These are phyloP conservation scores for Rosa multiflora DNA, from an alignment of 306 rosid species.

Conservation along the genomic window DNA sequence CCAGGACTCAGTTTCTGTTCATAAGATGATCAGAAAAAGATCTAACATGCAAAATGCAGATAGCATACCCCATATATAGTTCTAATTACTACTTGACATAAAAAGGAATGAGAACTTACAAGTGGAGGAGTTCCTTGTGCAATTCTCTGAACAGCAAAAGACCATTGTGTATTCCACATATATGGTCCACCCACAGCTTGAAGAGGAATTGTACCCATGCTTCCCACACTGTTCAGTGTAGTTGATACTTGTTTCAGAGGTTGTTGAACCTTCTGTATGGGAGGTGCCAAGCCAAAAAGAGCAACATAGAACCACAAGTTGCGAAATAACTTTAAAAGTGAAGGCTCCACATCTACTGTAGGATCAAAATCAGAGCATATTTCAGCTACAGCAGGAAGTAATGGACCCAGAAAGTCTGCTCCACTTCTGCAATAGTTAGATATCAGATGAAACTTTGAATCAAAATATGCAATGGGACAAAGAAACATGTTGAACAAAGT, in stretches of 20 bases:
- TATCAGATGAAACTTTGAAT: constrained; percentile 38
- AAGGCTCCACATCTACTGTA: constrained; percentile 80
- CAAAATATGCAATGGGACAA: constrained; percentile 27
- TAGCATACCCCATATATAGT: not conserved
- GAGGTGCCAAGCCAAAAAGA: constrained; percentile 97
- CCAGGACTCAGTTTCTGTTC: not conserved
- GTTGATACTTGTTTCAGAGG: constrained; percentile 70
- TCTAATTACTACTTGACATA: not conserved
- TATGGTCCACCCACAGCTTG: constrained; percentile 97
- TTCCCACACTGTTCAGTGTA: constrained; percentile 79
- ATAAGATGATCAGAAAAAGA: not conserved
- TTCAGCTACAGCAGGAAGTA: constrained; percentile 98
- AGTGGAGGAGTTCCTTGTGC: constrained; percentile 99
- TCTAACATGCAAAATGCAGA: not conserved
- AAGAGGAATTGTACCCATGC: constrained; percentile 75
- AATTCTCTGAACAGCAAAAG: constrained; percentile 80
- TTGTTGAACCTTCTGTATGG: constrained; percentile 63
- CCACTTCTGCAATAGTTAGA: constrained; percentile 78
- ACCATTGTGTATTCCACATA: constrained; percentile 91
- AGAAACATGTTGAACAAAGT: constrained; percentile 17
- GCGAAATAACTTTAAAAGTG: constrained; percentile 90
- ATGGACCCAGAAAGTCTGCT: constrained; percentile 94
- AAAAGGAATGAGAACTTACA: constrained; percentile 49
- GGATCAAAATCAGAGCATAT: constrained; percentile 96
- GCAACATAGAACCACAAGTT: constrained; percentile 98